phyloP scores from a whole-genome alignment of 129 eudicot genomes.

The Chrysanthemum seticuspe region DNA sequence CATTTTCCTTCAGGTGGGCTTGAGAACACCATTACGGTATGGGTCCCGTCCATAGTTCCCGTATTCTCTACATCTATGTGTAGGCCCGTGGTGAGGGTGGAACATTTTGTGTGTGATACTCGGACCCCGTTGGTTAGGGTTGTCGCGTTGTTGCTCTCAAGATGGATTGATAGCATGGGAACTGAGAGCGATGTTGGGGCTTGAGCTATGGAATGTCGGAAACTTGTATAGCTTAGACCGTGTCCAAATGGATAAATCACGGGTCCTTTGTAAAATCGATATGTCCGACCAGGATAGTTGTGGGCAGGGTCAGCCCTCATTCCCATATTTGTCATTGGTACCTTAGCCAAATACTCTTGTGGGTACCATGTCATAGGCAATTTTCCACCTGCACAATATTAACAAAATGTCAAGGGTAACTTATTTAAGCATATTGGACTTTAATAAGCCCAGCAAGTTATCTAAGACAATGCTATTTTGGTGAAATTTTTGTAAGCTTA shows the following conservation, averaged over 20 bases:
- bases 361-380: slow-evolving; percentile 99
- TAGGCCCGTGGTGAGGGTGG: slow-evolving; percentile 42
- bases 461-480: neutral
- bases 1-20: slow-evolving; percentile 52
- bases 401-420: neutral
- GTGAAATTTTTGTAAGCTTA: neutral
- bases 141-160: slow-evolving; percentile 42
- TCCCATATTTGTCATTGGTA: slow-evolving; percentile 85
- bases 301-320: slow-evolving; percentile 76
- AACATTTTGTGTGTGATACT: slow-evolving; percentile 62
- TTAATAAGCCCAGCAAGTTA: neutral
- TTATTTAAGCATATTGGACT: slow-evolving; percentile 1
- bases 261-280: slow-evolving; percentile 88
- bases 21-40: slow-evolving; percentile 69
- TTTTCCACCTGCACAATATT: slow-evolving; percentile 59
- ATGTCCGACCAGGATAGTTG: slow-evolving; percentile 95
- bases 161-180: slow-evolving; percentile 38
- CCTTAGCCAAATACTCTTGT: slow-evolving; percentile 61
- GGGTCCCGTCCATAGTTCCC: slow-evolving; percentile 78
- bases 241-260: slow-evolving; percentile 78
- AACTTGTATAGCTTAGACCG: slow-evolving; percentile 80
- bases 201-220: slow-evolving; percentile 48
- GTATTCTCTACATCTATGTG: slow-evolving; percentile 73
- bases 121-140: slow-evolving; percentile 43
- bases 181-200: slow-evolving; percentile 53